A percentile compares a stretch with the other conserved stretches of the same genome.
Conservation (phyloP, 345 rosid species). For the Corymbia maculata region DNA sequence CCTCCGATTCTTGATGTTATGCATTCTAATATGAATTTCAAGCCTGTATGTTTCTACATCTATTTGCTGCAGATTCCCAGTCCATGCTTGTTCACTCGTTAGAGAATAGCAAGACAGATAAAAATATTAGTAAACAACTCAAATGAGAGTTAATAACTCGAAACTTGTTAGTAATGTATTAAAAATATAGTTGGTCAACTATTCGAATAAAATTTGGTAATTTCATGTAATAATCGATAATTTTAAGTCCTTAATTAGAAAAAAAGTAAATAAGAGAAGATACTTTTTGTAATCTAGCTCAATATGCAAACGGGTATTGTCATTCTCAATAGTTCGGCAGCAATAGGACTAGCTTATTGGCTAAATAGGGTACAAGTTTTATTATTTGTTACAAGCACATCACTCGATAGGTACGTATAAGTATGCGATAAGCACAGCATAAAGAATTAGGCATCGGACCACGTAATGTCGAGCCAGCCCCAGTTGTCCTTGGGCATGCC, state of each 20-base stretch:
- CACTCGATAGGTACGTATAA: fast-evolving
- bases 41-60: background rate
- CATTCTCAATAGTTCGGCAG: background rate
- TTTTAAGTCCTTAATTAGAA: too few relatives aligned
- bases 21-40: background rate
- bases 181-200: background rate
- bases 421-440: background rate
- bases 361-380: fast-evolving
- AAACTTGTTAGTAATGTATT: background rate
- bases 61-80: background rate
- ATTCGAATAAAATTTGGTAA: background rate
- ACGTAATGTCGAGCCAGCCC: background rate
- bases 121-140: background rate
- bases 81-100: background rate
- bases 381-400: background rate
- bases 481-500: background rate
- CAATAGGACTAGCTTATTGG: background rate
- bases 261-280: background rate
- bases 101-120: background rate
- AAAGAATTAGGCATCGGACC: background rate
- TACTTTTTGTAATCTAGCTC: background rate
- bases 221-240: background rate
- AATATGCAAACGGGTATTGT: background rate
- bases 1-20: background rate
- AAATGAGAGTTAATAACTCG: background rate